Evolutionary conservation across 1,284 basidiomycete species (phyloP), one percentile per base, ranked within the genome.

Genomic region (Dichomitus squalens): DNA sequence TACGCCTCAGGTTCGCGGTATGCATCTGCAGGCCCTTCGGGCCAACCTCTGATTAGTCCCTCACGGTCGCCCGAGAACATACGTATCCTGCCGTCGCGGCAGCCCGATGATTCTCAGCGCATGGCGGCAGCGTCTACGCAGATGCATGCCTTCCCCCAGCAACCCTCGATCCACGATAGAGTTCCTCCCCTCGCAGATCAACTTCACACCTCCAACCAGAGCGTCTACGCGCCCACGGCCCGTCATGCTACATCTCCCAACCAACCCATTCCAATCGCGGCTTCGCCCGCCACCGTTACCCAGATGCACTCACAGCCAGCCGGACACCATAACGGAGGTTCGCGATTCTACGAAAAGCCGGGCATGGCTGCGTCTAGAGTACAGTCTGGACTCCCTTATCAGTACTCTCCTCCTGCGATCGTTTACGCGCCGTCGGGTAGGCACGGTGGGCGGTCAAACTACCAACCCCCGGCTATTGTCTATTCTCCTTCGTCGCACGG

Each of bases 351-450:
- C 29, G 68, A 65, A 47, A 59, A 61, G 16, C 64, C 65, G n/a
- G 52, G 64, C 6, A 61, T 64, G 47, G 56, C 56, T 25, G 55
- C 64, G 16, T 62, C 68, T 1, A 61, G 63, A 33, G 58, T 50
- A 9, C 65, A 58, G 41, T 63, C 68, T 20, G 63, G 67, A 8
- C 66, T 71, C 4, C 67, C 70, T 5, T 72, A 72, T 57, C 41
- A 53, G 20, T 72, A 71, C 55, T 55, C 65, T 3, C 73, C 72
- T 4, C 73, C 73, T 8, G 65, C 70, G 25, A 75, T 74, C 47
- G 64, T 74, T 31, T 73, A 75, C 54, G 72, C 72, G 1, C 72
- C 73, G 0, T 72, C 73, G 1, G 67, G 68, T 18, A 61, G 69
- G 36, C 68, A 71, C 46, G 57, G 61, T 16, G 35, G 44, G 20